A percentile compares a stretch with the other conserved stretches of the same genome.
Evolutionary conservation across 306 rosid genomes (phyloP).

Genomic region (Quercus bicolor): DNA sequence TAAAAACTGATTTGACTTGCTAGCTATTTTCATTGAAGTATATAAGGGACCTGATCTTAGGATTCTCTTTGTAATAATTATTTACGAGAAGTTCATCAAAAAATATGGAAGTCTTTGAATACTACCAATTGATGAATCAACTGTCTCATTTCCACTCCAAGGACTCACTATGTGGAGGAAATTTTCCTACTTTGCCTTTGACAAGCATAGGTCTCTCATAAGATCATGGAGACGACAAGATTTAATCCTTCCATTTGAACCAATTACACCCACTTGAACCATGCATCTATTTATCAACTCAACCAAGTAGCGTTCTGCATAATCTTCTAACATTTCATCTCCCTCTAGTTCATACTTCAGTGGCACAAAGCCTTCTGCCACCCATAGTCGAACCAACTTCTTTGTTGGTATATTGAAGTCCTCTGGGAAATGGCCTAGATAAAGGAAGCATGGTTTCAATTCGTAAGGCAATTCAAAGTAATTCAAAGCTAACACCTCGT

Average conservation of each 20-base stretch:
- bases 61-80: too few species aligned
- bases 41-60: neutral
- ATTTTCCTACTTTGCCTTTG: too few species aligned
- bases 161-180: too few species aligned
- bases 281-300: slow-evolving; percentile 43
- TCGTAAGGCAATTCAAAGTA: slow-evolving; percentile 38
- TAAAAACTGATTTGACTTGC: slow-evolving; percentile 13
- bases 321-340: slow-evolving; percentile 32
- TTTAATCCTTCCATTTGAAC: slow-evolving; percentile 43
- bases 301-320: slow-evolving; percentile 32
- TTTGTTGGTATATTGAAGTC: slow-evolving; percentile 39
- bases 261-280: slow-evolving; percentile 43
- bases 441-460: slow-evolving; percentile 48
- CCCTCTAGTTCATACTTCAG: slow-evolving; percentile 22
- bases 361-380: slow-evolving; percentile 51
- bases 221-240: slow-evolving; percentile 47
- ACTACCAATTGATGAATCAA: neutral
- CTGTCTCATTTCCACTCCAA: too few species aligned
- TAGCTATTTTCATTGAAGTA: slow-evolving; percentile 24
- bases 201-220: slow-evolving; percentile 20
- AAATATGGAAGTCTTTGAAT: slow-evolving; percentile 39
- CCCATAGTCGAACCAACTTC: slow-evolving; percentile 37
- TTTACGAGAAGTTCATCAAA: too few species aligned
- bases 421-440: slow-evolving; percentile 49
- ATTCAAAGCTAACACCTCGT: slow-evolving; percentile 47